Evolutionary conservation across 129 eudicot species (phyloP), one percentile per base, ranked within the genome.

Genomic region (Gnaphalium uliginosum): DNA sequence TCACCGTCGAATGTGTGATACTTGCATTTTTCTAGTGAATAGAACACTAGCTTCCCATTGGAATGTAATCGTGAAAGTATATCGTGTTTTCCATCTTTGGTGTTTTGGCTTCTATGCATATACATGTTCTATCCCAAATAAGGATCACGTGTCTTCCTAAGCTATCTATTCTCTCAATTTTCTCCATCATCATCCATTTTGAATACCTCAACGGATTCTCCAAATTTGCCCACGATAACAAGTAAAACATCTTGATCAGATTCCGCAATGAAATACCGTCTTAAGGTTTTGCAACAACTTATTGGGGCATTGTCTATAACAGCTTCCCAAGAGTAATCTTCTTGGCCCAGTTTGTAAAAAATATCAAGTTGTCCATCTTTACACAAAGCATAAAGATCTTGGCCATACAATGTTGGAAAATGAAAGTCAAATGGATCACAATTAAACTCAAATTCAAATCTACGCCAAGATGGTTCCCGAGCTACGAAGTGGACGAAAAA

Each of bases 161-260:
- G 22, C 39, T 11, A 6, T 71, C 62, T 21, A 78, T 60, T 32
- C 68, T 39, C 77, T 66, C 82, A 71, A 10, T 21, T 2, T 6
- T 14, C 0, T 14, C 0, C 18, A 7, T 29, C 13, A 19, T 35
- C 35, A 29, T 60, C 27, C 8, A 60, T 8, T 58, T 39, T 58
- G 33, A 57, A 70, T 8, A 78, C 71, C 53, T 71, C 63, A 29
- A 78, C 22, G 32, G 71, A 19, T 30, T 60, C 53, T 43, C 77
- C 72, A 46, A 24, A 4, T 17, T 71, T 3, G 22, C 72, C 72
- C 56, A 70, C 10, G 18, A 69, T 10, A 5, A 78, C 71, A 0
- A 43, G 29, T 1, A 70, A 24, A 26, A 71, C 24, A 37, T 71
- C 18, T 3, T 43, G 48, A 71, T 46, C 66, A 19, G 65, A 26